Evolutionary conservation across 345 rosid species (phyloP), one percentile per base, ranked within the genome.

Genomic region (Physaria fendleri): DNA sequence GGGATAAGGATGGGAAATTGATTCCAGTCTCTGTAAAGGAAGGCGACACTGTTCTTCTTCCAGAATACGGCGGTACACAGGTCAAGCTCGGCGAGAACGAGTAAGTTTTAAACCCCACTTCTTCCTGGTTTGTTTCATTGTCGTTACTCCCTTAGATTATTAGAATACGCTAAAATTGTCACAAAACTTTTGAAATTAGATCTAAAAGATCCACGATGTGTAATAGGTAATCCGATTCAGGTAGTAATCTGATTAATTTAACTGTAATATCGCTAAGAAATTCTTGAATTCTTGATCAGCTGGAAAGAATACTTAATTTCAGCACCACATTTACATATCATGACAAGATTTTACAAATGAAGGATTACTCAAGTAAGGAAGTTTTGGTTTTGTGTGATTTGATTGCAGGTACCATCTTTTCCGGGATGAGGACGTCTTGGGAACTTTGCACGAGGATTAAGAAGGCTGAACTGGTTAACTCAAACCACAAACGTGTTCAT

Each of bases 11-110:
- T 5, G 95, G 93, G 47, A 82, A 83, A 8, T 27, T 70, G n/a
- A 71, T 87, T 29, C 81, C 88, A 9, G 76, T 84, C 9, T 62
- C 81, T 1, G 79, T 90, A 0, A 90, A 87, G 76, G 95, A 90
- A 79, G 95, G 95, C 6, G 97, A 90, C 64, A 78, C 84, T 6
- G 97, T 87, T 47, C 97, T 90, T 42, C 69, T 90, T 68, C 95
- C 97, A 1, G 93, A 83, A 34, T 87, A 77, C 66, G 93, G 90
- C 0, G 97, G 97, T 18, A 77, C 88, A 3, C 77, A 78, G 32
- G 82, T 90, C 56, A 90, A 84, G 79, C 95, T 87, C 30, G 90
- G 78, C 11, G 95, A 90, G 12, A 82, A 84, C 50, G 93, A 87
- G 87, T 90, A 79, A 0, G 90, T 65, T n/a, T n/a, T n/a, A 0